A percentile compares a stretch with the other conserved stretches of the same genome.
phyloP scores from a whole-genome alignment of 495 filamentous ascomycete species.

The Xanthoparmelia taractica region DNA sequence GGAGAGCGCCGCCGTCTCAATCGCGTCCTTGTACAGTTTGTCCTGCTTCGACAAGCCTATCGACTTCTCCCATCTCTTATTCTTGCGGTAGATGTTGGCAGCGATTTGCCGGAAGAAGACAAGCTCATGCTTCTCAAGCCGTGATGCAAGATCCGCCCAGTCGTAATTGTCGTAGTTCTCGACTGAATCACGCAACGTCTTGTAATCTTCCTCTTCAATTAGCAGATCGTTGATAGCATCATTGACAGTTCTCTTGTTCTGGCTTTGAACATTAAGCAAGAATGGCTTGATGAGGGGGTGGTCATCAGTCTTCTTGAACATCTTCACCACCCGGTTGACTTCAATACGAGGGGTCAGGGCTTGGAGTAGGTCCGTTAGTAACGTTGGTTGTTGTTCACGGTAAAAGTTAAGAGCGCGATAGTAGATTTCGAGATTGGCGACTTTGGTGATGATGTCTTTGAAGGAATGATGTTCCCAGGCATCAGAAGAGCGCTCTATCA shows the following conservation, averaged over 20 bases:
- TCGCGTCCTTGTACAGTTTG: slow-evolving; percentile 99
- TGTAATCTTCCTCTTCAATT: slow-evolving; percentile 99
- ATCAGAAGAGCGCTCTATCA: slow-evolving; percentile 98
- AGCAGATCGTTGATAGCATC: slow-evolving; percentile 96
- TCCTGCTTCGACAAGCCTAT: slow-evolving; percentile 97
- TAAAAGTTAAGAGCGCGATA: slow-evolving; percentile 98
- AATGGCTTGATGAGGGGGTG: slow-evolving; percentile 98
- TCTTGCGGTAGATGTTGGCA: slow-evolving; percentile 97
- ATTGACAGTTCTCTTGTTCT: slow-evolving; percentile 98
- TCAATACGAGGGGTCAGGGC: slow-evolving; percentile 88
- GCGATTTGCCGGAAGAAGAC: slow-evolving; percentile 99
- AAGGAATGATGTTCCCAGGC: slow-evolving; percentile 99
- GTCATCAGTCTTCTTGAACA: slow-evolving; percentile 98
- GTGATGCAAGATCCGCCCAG: slow-evolving; percentile 85
- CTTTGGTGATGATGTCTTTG: slow-evolving; percentile 98
- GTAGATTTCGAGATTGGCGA: slow-evolving; percentile 97
- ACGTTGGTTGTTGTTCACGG: slow-evolving; percentile 88
- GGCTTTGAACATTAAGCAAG: slow-evolving; percentile 88
- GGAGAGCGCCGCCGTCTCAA: slow-evolving; percentile 96
- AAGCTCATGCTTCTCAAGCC: slow-evolving; percentile 90
- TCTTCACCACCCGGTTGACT: slow-evolving; percentile 94
- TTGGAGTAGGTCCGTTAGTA: slow-evolving; percentile 92
- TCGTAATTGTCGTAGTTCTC: slow-evolving; percentile 99
- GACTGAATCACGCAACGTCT: slow-evolving; percentile 94
- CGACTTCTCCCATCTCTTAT: slow-evolving; percentile 99